Conservation (phyloP, 345 rosid genomes). For the Eucalyptus polyanthemos region DNA sequence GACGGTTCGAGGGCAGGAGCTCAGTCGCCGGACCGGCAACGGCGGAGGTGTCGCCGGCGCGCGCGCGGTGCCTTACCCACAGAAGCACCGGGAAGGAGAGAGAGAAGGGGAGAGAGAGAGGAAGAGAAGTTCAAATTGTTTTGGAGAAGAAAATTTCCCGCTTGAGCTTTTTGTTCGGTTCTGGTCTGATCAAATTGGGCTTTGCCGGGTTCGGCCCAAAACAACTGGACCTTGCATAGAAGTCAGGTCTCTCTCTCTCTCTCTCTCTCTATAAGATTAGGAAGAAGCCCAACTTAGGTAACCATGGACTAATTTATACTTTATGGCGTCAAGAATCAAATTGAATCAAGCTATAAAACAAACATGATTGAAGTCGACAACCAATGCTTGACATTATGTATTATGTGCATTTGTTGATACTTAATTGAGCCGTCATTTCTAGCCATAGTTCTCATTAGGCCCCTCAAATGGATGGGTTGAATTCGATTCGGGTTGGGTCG, state of each 20-base stretch:
- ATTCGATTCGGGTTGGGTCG: rapidly evolving
- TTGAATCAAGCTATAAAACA: not conserved
- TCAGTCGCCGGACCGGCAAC: not conserved
- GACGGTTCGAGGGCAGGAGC: not conserved
- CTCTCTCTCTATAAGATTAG: not conserved
- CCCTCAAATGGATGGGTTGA: not conserved
- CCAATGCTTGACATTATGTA: not conserved
- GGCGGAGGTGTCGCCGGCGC: not conserved
- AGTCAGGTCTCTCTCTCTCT: not conserved
- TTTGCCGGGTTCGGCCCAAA: not conserved
- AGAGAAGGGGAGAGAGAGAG: not conserved
- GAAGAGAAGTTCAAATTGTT: not conserved
- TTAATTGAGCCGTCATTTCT: not conserved
- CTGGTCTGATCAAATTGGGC: not conserved
- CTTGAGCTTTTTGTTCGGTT: not conserved
- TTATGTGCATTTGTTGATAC: not conserved
- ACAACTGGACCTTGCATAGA: not conserved
- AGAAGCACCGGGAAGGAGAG: not conserved
- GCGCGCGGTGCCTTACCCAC: not conserved
- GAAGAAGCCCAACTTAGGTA: not conserved
- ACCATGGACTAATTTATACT: not conserved
- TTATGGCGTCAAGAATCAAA: not conserved
- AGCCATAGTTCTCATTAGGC: not conserved
- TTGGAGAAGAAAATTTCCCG: not conserved
- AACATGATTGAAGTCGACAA: not conserved